Evolutionary conservation across 192 early-diverging fungal species (phyloP).

Genomic region (Coemansia sp.): DNA sequence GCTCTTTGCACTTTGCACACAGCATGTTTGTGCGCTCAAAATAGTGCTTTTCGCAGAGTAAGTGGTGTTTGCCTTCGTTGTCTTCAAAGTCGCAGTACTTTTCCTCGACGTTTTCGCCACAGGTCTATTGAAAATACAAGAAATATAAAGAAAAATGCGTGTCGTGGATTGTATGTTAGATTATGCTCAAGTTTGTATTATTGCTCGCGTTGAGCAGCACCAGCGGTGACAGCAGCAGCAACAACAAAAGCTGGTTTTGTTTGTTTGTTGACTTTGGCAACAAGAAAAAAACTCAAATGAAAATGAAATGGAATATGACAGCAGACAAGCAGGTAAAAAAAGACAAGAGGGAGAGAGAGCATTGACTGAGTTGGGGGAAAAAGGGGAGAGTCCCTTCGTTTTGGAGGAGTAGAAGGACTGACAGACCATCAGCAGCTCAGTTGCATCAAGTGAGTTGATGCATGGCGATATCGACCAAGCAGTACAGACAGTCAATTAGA

Average conservation of each 20-base stretch:
- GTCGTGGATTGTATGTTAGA: too few species aligned
- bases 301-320: not conserved
- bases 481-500: too few species aligned
- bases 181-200: not conserved
- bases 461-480: not conserved
- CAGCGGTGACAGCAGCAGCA: too few species aligned
- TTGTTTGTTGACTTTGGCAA: too few species aligned
- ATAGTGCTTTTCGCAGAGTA: conserved; percentile 46
- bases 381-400: too few species aligned
- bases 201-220: not conserved
- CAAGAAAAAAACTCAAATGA: too few species aligned
- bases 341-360: not conserved
- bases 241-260: too few species aligned
- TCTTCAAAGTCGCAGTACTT: conserved; percentile 38
- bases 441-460: not conserved
- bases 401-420: too few species aligned
- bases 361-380: too few species aligned
- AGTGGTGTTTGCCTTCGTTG: conserved; percentile 27
- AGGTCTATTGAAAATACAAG: conserved; percentile 20
- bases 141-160: not conserved
- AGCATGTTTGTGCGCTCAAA: conserved; percentile 49
- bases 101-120: conserved; percentile 39
- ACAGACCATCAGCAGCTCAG: too few species aligned
- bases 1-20: conserved; percentile 74
- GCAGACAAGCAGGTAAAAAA: conserved; percentile 1